Percentiles rank a stretch among this genome's conserved stretches.
Conservation (phyloP, 805 yeast genomes). For the Millerozyma acaciae region DNA sequence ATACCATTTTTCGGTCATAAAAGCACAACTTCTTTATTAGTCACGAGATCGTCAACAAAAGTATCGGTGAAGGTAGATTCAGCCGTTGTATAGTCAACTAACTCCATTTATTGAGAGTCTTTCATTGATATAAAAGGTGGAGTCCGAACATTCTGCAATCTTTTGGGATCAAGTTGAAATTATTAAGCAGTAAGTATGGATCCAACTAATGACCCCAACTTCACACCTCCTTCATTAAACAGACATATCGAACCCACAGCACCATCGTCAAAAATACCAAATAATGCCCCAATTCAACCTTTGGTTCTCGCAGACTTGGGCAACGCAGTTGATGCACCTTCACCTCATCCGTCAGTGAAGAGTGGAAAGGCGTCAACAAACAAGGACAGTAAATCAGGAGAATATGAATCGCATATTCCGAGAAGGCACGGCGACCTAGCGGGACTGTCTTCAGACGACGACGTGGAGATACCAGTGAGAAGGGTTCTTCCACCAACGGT, state of each 20-base stretch:
- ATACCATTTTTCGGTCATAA: too few species aligned
- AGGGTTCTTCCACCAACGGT: slow-evolving; percentile 38
- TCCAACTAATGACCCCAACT: slow-evolving; percentile 88
- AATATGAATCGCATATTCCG: slow-evolving; percentile 44
- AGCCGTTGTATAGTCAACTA: too few species aligned
- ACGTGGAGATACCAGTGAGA: slow-evolving; percentile 6
- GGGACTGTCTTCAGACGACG: slow-evolving; percentile 42
- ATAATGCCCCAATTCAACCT: slow-evolving; percentile 72
- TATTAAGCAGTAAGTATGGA: slow-evolving; percentile 53
- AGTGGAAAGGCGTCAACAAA: slow-evolving; percentile 5
- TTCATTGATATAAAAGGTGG: too few species aligned
- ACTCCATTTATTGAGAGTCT: too few species aligned
- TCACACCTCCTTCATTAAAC: slow-evolving; percentile 76
- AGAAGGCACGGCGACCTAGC: slow-evolving; percentile 53
- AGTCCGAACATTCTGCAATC: too few species aligned
- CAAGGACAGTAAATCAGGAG: slow-evolving; percentile 10
- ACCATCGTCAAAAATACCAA: slow-evolving; percentile 66
- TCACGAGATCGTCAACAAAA: too few species aligned
- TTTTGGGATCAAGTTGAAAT: slow-evolving; percentile 1
- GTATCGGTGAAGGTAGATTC: too few species aligned
- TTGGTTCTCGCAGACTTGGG: slow-evolving; percentile 73
- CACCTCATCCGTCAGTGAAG: slow-evolving; percentile 43
- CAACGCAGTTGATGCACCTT: slow-evolving; percentile 69
- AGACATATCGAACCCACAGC: slow-evolving; percentile 61
- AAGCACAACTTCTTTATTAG: too few species aligned